Evolutionary conservation across 2,329 filamentous ascomycete genomes (phyloP).

Genomic region (Arthrinium phaeospermum): DNA sequence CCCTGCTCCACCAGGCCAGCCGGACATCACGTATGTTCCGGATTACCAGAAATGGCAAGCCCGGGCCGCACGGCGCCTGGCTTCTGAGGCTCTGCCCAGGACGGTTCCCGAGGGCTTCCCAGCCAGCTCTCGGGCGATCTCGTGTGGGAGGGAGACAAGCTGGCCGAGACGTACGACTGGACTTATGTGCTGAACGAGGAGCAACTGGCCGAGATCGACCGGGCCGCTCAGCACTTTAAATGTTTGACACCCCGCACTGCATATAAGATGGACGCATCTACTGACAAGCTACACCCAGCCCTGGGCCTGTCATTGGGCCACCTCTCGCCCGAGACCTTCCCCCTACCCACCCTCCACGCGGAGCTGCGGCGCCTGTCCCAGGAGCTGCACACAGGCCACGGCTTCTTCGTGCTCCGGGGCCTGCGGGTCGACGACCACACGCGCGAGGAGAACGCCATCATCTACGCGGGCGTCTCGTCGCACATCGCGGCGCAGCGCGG

Average conservation of each 20-base stretch:
- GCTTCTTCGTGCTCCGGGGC: conserved; percentile 67
- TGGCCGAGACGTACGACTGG: conserved; percentile 58
- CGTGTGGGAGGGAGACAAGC: conserved; percentile 61
- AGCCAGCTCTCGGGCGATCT: conserved; percentile 52
- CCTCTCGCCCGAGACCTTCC: conserved; percentile 58
- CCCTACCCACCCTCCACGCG: conserved; percentile 55
- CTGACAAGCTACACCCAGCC: conserved; percentile 31
- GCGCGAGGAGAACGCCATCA: conserved; percentile 62
- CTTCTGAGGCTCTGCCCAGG: conserved; percentile 45
- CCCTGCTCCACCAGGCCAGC: conserved; percentile 50
- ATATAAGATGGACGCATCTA: neutral
- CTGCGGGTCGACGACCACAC: conserved; percentile 57
- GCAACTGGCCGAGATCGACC: conserved; percentile 56
- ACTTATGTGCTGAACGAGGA: conserved; percentile 52
- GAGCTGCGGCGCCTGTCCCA: conserved; percentile 56
- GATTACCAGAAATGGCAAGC: conserved; percentile 59
- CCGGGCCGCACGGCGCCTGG: conserved; percentile 51
- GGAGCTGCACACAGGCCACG: conserved; percentile 62
- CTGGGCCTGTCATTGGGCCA: conserved; percentile 45
- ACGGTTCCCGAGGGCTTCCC: conserved; percentile 56
- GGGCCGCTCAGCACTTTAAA: conserved; percentile 49
- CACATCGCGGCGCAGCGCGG: conserved; percentile 62
- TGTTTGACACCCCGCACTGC: conserved; percentile 34
- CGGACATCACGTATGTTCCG: conserved; percentile 64
- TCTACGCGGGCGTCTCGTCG: conserved; percentile 64